Base-by-base conservation (phyloP, 2,329 filamentous ascomycete species). In the Diaporthe vexans region DNA sequence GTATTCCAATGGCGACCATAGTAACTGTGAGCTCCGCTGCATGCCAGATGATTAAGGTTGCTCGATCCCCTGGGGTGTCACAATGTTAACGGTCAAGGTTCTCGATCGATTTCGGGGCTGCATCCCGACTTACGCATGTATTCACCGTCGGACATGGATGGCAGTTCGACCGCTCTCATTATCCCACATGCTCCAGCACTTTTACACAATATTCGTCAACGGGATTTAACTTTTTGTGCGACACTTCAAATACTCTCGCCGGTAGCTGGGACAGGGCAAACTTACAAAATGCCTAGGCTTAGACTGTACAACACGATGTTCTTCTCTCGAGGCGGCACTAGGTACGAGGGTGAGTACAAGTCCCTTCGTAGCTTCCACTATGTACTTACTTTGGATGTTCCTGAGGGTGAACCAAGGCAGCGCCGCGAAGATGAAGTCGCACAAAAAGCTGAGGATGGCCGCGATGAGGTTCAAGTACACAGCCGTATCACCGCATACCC, bases 211-310 rank as follows among this genome's bases (percentile, higher is more conserved):
- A 1, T 1, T 37, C 43, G 37, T 40, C 11, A 40, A 11, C 37
- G 10, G 10, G 13, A 40, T 13, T 40, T 72, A 9, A 46, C 24
- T 3, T 29, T 29, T 7, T 9, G 26, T 1, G 19, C 11, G 9
- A 21, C 11, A 15, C 51, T 35, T 10, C 26, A 19, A 33, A 19
- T 33, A 19, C 2, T 13, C 3, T 17, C 19, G 24, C 4, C 48
- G 56, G 8, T 4, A n/a, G 21, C 4, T 8, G 6, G 5, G 8
- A 21, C 1, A n/a, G 10, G 8, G 24, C 4, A 37, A 15, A 67
- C 70, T 72, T 65, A 65, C 70, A 65, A 65, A 13, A 72, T 24
- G 9, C 70, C 70, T 10, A 72, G 24, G 35, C 70, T 72, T n/a
- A 72, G 33, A 43, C 70, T 72, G n/a, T 65, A 72, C 4, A 72